Base-by-base conservation (phyloP, 148 eudicot genomes). In the Selenicereus undatus region DNA sequence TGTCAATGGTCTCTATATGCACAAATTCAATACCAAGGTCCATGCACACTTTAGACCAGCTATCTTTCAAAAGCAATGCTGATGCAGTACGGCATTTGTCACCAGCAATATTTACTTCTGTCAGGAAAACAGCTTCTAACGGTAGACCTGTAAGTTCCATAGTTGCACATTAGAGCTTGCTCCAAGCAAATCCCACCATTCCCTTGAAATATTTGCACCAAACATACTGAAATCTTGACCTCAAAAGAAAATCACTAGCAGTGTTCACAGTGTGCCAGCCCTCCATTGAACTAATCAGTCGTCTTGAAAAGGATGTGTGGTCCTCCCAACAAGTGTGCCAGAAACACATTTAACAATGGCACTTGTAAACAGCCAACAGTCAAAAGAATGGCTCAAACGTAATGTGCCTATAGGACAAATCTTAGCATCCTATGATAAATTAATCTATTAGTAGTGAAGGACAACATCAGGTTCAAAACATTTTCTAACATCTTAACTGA, bases 61-160 rank as follows among this genome's bases (percentile, higher is more conserved):
- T 52, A 66, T 87, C 88, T 85, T 82, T 92, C 77, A 95, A 76
- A 35, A 78, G 42, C 9, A 83, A 81, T 16, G 91, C 85, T 27
- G 97, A 85, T 83, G 93, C 81, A 26, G 88, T 88, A 81, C 97
- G 89, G 36, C 86, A 86, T 74, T 83, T 90, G 79, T 79, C 91
- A 75, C 97, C 97, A 50, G 97, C 97, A 78, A 93, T 91, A 76
- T 85, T 85, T 79, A 88, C 90, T 88, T 93, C 97, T n/a, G 97
- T 91, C 66, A 90, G 80, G 77, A 89, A 81, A 64, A 92, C 88
- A 45, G 92, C 92, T 79, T 90, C 91, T 80, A 90, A 85, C 26
- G 83, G 83, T 75, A 85, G 87, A 76, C 90, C 90, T 85, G 81
- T 35, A 74, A 75, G 21, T 52, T 45, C 26, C 60, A 30, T 43